These are phyloP conservation scores for Laburnicola sp. DNA, from an alignment of 2,329 filamentous ascomycete genomes.

Conservation along the genomic window DNA sequence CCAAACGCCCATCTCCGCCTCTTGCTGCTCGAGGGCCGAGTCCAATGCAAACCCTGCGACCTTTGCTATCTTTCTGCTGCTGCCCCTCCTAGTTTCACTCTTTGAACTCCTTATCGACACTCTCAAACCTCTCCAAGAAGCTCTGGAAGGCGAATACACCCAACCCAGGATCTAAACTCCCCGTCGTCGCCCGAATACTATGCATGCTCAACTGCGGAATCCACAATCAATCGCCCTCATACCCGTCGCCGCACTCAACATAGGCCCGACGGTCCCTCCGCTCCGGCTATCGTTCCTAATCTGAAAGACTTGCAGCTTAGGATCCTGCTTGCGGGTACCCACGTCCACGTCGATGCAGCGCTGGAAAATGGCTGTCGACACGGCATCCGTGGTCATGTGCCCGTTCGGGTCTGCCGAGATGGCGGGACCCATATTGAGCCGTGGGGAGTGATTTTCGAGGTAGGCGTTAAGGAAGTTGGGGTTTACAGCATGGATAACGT, in stretches of 20 bases:
- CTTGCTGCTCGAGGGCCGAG: too few species aligned
- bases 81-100: conserved; percentile 9
- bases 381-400: conserved; percentile 92
- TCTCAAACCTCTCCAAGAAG: conserved; percentile 84
- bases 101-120: conserved; percentile 78
- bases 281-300: conserved; percentile 89
- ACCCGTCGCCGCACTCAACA: conserved; percentile 78
- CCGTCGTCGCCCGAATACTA: conserved; percentile 84
- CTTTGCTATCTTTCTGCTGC: too few species aligned
- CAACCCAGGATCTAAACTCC: conserved; percentile 80
- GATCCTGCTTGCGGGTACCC: conserved; percentile 51
- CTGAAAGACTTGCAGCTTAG: conserved; percentile 83
- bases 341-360: conserved; percentile 67
- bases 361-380: conserved; percentile 79
- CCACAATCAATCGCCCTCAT: conserved; percentile 81
- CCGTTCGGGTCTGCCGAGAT: conserved; percentile 84
- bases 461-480: conserved; percentile 89
- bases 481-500: conserved; percentile 92
- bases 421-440: conserved; percentile 83
- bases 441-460: conserved; percentile 80
- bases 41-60: too few species aligned
- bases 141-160: conserved; percentile 87
- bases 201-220: conserved; percentile 95
- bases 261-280: conserved; percentile 94
- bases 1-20: too few species aligned